A percentile compares a stretch with the other conserved stretches of the same genome.
Evolutionary conservation across 192 early-diverging fungal genomes (phyloP).

Genomic region (Coemansia sp.): DNA sequence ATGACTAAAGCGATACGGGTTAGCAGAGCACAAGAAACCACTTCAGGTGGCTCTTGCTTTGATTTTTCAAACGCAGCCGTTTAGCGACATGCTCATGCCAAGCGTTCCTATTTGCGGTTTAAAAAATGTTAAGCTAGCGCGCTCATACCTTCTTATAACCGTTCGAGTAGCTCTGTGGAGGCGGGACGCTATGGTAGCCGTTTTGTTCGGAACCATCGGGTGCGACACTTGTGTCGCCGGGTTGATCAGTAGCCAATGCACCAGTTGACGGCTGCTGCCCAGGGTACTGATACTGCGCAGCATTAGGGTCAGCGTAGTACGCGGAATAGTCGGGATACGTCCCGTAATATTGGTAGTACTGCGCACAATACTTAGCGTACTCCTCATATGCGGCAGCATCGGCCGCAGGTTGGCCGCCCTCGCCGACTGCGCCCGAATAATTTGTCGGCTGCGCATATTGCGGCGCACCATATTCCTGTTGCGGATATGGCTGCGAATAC

Average conservation of each 20-base stretch:
- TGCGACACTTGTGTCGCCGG: background rate
- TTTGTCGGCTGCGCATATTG: constrained; percentile 6
- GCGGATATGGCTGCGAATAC: constrained; percentile 6
- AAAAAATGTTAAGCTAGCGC: too few relatives aligned
- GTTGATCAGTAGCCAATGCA: background rate
- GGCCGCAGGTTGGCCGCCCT: background rate
- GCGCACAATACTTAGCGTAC: constrained; percentile 34
- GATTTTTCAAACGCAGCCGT: too few relatives aligned
- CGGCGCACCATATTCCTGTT: constrained; percentile 2
- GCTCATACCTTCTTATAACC: constrained; percentile 29
- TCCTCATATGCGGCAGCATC: constrained; percentile 21
- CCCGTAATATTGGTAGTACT: constrained; percentile 51
- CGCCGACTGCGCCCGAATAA: background rate
- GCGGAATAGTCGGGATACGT: constrained; percentile 36
- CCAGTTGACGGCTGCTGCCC: background rate
- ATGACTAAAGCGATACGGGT: too few relatives aligned
- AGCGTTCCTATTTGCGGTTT: too few relatives aligned
- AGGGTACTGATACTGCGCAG: constrained; percentile 2
- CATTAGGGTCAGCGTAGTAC: constrained; percentile 15
- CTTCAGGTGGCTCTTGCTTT: too few relatives aligned
- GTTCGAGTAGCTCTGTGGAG: constrained; percentile 22
- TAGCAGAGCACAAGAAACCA: too few relatives aligned
- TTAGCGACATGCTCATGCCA: too few relatives aligned
- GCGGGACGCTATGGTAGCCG: constrained; percentile 47
- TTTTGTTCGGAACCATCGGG: background rate